Evolutionary conservation across 164 flowering plant genomes (phyloP), one percentile per base, ranked within the genome.

Genomic region (Annona squamosa): DNA sequence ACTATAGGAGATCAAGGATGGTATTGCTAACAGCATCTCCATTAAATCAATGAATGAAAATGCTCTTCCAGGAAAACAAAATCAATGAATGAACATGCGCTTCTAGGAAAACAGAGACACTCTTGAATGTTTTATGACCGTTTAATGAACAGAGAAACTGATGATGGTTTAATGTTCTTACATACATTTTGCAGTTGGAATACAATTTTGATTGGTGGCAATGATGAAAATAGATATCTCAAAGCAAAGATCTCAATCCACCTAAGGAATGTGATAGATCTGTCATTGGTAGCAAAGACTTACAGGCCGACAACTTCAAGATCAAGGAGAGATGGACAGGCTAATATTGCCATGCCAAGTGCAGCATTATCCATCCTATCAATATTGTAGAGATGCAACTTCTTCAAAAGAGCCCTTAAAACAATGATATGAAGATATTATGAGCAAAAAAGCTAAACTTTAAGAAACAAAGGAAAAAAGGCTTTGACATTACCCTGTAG

Each of bases 231-330:
- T 52, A 52, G 59, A 16, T 16, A 52, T 2, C 59, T 52, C 1
- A 7, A 10, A 52, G 59, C 9, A 16, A 52, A 52, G 59, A 16
- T 16, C 59, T 52, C 59, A 52, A 9, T 16, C 59, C 13, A 16
- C 59, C 59, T 52, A 7, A 16, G 59, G 59, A 52, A 52, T 52
- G 13, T 52, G 59, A 52, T 52, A 9, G 10, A 37, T 68, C 2
- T 7, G 3, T 63, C 43, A 46, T 59, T 4, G 67, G 5, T 62
- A 76, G 46, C 37, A 12, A 42, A 69, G 68, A 88, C 96, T 89
- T 88, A 94, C 98, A 91, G 94, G 85, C 98, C 97, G 76, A 91
- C 90, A 70, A 91, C 84, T 82, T 90, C 90, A 70, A 94, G 84
- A 85, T 94, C 97, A 74, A 87, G 83, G 65, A 94, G 87, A 74